Conservation (phyloP, 192 early-diverging fungal species). For the Geranomyces variabilis region DNA sequence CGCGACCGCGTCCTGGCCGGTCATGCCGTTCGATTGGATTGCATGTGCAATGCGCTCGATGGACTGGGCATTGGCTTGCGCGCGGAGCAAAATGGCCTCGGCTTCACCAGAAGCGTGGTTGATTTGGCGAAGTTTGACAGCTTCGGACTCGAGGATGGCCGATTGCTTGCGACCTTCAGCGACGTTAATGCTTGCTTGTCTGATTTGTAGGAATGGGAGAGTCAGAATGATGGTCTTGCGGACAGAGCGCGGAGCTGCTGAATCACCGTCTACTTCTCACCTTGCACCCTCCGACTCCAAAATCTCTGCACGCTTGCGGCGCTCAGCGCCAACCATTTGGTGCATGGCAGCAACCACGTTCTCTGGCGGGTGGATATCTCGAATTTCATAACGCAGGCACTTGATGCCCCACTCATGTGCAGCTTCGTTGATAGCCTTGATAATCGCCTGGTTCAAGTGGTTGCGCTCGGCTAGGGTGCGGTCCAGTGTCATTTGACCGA, state of each 20-base stretch:
- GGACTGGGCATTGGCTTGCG: slow-evolving; percentile 77
- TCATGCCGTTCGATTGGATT: slow-evolving; percentile 51
- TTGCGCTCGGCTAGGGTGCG: slow-evolving; percentile 92
- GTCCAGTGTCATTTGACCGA: slow-evolving; percentile 97
- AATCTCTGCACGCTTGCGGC: slow-evolving; percentile 96
- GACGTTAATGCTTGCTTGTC: slow-evolving; percentile 95
- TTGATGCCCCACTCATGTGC: slow-evolving; percentile 95
- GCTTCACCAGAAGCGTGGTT: slow-evolving; percentile 90
- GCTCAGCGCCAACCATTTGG: slow-evolving; percentile 94
- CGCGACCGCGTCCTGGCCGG: slow-evolving; percentile 81
- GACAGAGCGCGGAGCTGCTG: neutral
- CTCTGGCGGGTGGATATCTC: slow-evolving; percentile 92
- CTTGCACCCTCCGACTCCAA: slow-evolving; percentile 58
- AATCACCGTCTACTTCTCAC: slow-evolving; percentile 18
- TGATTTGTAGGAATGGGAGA: neutral
- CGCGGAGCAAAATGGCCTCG: slow-evolving; percentile 83
- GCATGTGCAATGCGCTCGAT: slow-evolving; percentile 82
- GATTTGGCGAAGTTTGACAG: slow-evolving; percentile 85
- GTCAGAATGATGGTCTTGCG: too few relatives aligned
- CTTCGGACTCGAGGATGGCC: slow-evolving; percentile 92
- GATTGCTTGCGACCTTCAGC: slow-evolving; percentile 93
- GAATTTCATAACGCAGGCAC: slow-evolving; percentile 94
- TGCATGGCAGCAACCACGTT: slow-evolving; percentile 98
- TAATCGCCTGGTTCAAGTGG: slow-evolving; percentile 90
- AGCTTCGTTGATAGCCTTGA: slow-evolving; percentile 91